Evolutionary conservation across 176 grass and related monocot species (phyloP), one percentile per base, ranked within the genome.

Genomic region (Oryza officinalis): DNA sequence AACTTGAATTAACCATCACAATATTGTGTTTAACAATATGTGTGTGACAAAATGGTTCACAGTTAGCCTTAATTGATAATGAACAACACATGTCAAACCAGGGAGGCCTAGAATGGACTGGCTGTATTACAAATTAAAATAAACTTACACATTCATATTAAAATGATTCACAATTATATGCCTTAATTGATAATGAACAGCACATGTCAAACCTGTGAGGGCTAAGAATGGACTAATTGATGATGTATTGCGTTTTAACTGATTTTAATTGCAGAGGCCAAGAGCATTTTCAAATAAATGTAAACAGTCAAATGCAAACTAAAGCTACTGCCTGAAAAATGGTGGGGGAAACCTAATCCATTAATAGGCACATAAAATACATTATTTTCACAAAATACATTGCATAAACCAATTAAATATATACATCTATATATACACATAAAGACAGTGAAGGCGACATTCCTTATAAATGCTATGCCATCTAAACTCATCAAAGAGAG

Each of bases 1-100:
- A 69, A 71, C 77, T 64, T 76, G 46, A 75, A 84, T 75, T 54
- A 20, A 69, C n/a, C 47, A 65, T 17, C 45, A 45, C n/a, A 69
- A 17, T 75, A 63, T 85, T 52, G 75, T 85, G 70, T 20, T 37
- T 25, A 65, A 27, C 25, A 20, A 49, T 66, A 32, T 67, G 15
- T 71, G 45, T 46, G 25, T 38, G 30, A 64, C 37, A 38, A 38
- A 38, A 38, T 38, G 37, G 37, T 38, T 38, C 37, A 38, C 37
- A 38, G 37, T 38, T 38, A 38, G 37, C 37, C 37, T 38, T 38
- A 38, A 38, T 38, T 38, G 37, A 38, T 38, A 38, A 38, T 38
- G 37, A 37, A 38, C 5, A 35, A 35, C 33, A 35, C 33, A 35
- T 30, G 28, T 30, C 28, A 30, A 30, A 30, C 28, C 28, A 30